Base-by-base conservation (phyloP, 345 rosid genomes). In the Ailanthus altissimus region DNA sequence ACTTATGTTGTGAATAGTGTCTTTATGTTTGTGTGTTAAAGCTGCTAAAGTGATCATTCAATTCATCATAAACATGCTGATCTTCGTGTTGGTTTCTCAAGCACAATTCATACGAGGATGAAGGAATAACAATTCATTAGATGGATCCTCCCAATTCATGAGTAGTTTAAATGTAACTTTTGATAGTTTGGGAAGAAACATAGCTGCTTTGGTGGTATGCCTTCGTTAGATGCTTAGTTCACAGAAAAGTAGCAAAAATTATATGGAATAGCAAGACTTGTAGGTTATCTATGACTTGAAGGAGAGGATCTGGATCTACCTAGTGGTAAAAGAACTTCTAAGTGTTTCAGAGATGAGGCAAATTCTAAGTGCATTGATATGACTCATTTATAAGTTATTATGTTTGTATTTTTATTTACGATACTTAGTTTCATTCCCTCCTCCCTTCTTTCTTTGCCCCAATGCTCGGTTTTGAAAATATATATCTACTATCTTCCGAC, bases 1-100 rank as follows among this genome's bases (percentile, higher is more conserved):
- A 71, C 54, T 69, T 63, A 38, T 63, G 32, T 65, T 72, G 58
- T 59, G 50, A 49, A 72, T 73, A 60, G 56, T 36, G 59, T 72
- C 56, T 73, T 62, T 8, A 62, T 43, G 20, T 9, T 54, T 32
- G 10, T 69, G 46, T 12, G 12, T 25, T 42, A 60, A 72, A 42
- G n/a, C 13, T 4, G 21, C n/a, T 43, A 18, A 28, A 61, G 28
- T 46, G 26, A 61, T 54, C 12, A 6, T 73, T 60, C 8, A 18
- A 47, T 58, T 1, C 21, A 47, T 67, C 20, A 57, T 28, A 43
- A 28, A 47, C 0, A 40, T 47, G 40, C 6, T 49, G 32, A 61
- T 61, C 38, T 47, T n/a, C 1, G 12, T 74, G 28, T 47, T 28
- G 51, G 18, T 61, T 45, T 74, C 59, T 28, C 58, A 28, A 70